phyloP scores from a whole-genome alignment of 768 basidiomycete genomes.

The Pulveroboletus frians region DNA sequence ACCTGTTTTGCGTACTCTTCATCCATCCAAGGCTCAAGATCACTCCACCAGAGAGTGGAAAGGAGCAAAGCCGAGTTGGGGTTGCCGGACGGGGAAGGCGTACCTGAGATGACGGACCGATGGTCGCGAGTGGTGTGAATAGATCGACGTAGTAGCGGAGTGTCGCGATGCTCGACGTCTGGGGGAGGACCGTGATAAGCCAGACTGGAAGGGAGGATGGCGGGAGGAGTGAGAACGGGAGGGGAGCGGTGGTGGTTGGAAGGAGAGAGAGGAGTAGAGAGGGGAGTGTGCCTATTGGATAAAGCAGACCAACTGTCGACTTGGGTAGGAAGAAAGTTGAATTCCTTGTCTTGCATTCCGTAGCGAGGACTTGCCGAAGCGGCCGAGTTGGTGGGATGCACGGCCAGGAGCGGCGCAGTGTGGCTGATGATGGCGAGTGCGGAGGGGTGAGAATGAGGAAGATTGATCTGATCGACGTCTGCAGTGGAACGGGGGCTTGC shows the following conservation, averaged over 20 bases:
- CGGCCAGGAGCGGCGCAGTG: conserved; percentile 8
- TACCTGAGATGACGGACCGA: conserved; percentile 10
- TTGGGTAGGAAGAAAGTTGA: conserved; percentile 19
- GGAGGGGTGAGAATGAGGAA: conserved; percentile 14
- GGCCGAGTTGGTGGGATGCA: conserved; percentile 15
- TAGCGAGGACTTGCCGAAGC: conserved; percentile 31
- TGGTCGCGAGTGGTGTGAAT: conserved; percentile 17
- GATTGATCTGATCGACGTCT: conserved; percentile 27
- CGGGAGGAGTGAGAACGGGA: conserved; percentile 25
- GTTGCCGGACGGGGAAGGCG: conserved; percentile 24
- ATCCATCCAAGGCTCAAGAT: conserved; percentile 96
- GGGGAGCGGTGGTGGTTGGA: conserved; percentile 44
- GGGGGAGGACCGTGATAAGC: conserved; percentile 14
- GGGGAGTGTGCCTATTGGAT: conserved; percentile 33
- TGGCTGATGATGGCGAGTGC: conserved; percentile 3
- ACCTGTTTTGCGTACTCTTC: conserved; percentile 91
- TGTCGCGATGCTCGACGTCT: conserved; percentile 22
- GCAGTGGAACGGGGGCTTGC: conserved; percentile 23
- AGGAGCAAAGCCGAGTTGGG: conserved; percentile 34
- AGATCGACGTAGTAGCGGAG: conserved; percentile 11
- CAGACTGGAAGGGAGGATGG: conserved; percentile 15
- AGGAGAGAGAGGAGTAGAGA: conserved; percentile 31
- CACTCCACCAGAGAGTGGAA: conserved; percentile 79
- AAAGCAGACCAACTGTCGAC: conserved; percentile 29
- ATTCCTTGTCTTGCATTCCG: conserved; percentile 39